Base-by-base conservation (phyloP, 345 rosid genomes). In the Euphorbia pulcherrima region DNA sequence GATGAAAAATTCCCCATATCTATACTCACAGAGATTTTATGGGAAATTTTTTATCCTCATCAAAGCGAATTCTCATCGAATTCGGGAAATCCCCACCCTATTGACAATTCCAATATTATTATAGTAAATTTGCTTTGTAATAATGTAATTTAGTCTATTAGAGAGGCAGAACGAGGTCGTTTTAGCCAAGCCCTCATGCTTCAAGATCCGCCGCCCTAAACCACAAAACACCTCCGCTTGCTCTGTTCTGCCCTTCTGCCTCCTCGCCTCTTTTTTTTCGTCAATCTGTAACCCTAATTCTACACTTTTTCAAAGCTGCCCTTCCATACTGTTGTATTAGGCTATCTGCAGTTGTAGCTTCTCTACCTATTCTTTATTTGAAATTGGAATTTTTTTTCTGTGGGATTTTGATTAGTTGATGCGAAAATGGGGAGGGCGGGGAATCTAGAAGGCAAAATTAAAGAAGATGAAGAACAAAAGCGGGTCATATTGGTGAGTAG, bases 371-470 rank as follows among this genome's bases (percentile, higher is more conserved):
- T 23, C 12, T 21, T 21, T 14, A 20, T 7, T 53, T 9, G 28
- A 23, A 53, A 21, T 53, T 7, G 57, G 57, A 20, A 5, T 46
- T 26, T 29, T 11, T 18, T 13, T 37, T 23, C 61, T 51, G 50
- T n/a, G 51, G 59, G 52, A 6, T 29, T 44, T 30, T 56, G 28
- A 6, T 30, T 57, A n/a, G 37, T 20, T 40, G 6, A 40, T 8
- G 17, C 35, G 17, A 12, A 59, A 30, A 81, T 80, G 89, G 82
- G 65, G 62, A 81, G 18, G 67, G 77, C 69, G 60, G 60, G 46
- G 53, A 86, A 78, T 77, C 75, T 48, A 40, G 75, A 41, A 64
- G 75, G 33, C 29, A 77, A 71, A 54, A 29, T 60, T 10, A 79
- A 76, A 17, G 81, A 71, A 4, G 83, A 68, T 28, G 81, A 67